Percentiles rank a stretch among this genome's conserved stretches.
Evolutionary conservation across 2,329 filamentous ascomycete genomes (phyloP).

Genomic region (Harringtonia lauricola): DNA sequence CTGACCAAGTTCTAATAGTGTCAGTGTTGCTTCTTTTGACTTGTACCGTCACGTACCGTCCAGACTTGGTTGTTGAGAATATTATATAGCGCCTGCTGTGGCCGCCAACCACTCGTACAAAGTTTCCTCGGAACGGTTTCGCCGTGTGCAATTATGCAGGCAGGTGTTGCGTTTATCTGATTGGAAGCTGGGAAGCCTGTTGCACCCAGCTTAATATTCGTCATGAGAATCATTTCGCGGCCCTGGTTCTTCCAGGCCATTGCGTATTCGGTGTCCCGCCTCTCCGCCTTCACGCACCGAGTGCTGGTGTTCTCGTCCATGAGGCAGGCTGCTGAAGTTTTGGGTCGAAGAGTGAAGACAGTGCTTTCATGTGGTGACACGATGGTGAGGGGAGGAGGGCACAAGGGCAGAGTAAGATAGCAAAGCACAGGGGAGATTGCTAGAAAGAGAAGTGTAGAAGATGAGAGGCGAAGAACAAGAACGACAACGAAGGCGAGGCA

Average conservation of each 20-base stretch:
- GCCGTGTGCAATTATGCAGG: slow-evolving; percentile 5
- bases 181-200: not conserved
- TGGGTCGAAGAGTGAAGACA: no score
- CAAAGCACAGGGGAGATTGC: no score
- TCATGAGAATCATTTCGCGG: not conserved
- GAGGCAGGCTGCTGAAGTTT: not conserved
- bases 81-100: not conserved
- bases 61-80: slow-evolving; percentile 2
- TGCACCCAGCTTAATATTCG: fast-evolving
- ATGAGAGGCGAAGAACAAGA: no score
- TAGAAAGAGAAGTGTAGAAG: no score
- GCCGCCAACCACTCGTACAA: slow-evolving; percentile 7
- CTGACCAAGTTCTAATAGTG: slow-evolving; percentile 1
- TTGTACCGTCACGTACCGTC: slow-evolving; percentile 2
- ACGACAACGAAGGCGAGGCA: no score
- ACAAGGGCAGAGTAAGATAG: no score
- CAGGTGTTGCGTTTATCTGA: slow-evolving; percentile 4
- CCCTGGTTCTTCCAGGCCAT: slow-evolving; percentile 4
- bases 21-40: not conserved
- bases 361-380: no score
- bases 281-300: no score
- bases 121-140: not conserved
- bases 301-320: not conserved
- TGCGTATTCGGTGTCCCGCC: not conserved
- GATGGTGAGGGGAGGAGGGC: no score